Evolutionary conservation across 331 rosid genomes (phyloP).

Genomic region (Prunus yedoensis): DNA sequence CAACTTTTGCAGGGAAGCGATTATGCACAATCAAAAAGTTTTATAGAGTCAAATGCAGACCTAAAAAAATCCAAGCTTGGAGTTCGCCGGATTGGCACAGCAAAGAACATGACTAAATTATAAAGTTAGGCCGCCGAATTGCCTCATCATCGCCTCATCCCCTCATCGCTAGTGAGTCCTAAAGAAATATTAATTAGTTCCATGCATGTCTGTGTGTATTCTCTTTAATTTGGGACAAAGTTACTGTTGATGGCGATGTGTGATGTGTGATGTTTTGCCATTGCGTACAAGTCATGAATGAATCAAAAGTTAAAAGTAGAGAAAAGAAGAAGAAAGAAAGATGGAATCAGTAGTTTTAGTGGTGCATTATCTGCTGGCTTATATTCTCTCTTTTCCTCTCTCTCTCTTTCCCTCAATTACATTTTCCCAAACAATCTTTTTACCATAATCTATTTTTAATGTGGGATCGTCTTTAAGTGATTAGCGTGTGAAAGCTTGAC

Average conservation of each 20-base stretch:
- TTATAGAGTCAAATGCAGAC: slow-evolving; percentile 32
- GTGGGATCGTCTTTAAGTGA: slow-evolving; percentile 6
- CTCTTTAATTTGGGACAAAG: slow-evolving; percentile 31
- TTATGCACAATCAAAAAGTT: slow-evolving; percentile 41
- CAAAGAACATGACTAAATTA: slow-evolving; percentile 28
- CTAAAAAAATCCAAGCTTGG: slow-evolving; percentile 53
- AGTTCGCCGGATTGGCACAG: slow-evolving; percentile 34
- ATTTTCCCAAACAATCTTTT: slow-evolving; percentile 6
- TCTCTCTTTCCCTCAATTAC: not conserved
- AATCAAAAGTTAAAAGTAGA: slow-evolving; percentile 47
- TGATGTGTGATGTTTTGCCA: slow-evolving; percentile 40
- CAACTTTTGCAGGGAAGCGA: slow-evolving; percentile 44
- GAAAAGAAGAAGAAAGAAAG: slow-evolving; percentile 8
- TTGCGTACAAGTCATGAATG: slow-evolving; percentile 35
- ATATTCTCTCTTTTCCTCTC: not conserved
- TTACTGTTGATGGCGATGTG: slow-evolving; percentile 27
- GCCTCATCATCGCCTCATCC: too few species aligned
- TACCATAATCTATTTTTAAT: not conserved
- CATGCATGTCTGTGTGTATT: not conserved
- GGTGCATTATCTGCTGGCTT: slow-evolving; percentile 18
- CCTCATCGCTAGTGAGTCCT: not conserved
- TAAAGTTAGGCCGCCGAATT: not conserved
- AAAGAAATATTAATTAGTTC: not conserved
- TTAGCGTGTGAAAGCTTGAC: slow-evolving; percentile 44
- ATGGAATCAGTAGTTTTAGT: slow-evolving; percentile 44